Evolutionary conservation across 1,139 yeast species (phyloP), one percentile per base, ranked within the genome.

Genomic region (Hyphopichia pseudoburtonii): DNA sequence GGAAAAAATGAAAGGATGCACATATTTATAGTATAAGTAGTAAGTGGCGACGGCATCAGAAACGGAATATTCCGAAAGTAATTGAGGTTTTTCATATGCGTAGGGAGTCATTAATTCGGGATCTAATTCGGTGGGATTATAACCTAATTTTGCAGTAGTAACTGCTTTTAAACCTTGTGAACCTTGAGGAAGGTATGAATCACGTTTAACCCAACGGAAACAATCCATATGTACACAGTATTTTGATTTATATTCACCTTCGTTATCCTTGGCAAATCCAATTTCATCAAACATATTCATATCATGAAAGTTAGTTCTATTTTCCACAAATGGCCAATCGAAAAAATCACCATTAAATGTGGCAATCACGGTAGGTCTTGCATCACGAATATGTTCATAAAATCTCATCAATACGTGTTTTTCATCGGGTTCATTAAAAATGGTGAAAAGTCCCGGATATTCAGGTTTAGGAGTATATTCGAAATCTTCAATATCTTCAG

Each of bases 31-130:
- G 66, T 90, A 94, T 35, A 94, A 71, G 59, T 94, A 94, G 57
- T 90, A 94, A 1, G 99, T 94, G 5, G 98, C 98, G 33, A 94
- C 98, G 3, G 99, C 99, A 73, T 94, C 99, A 40, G 98, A 94
- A 18, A 94, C 99, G 1, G 98, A 94, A 62, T 94, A 94, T 57
- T 94, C 98, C 0, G 98, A 87, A 43, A 94, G 65, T 3, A 85
- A 65, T 56, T 94, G 98, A 0, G 99, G 98, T 50, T 85, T 80
- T 53, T 90, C 96, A 47, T 82, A 81, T 2, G 99, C 99, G 57
- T 90, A 92, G 0, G 97, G 96, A 0, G 97, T 89, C 99, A 94
- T 94, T 36, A 90, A 66, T 63, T 94, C 99, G 0, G 99, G 99
- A 51, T 94, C 98, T 43, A 94, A 70, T 63, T 94, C 98, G 19